Base-by-base conservation (phyloP, 495 filamentous ascomycete species). In the Talaromyces proteolyticus region DNA sequence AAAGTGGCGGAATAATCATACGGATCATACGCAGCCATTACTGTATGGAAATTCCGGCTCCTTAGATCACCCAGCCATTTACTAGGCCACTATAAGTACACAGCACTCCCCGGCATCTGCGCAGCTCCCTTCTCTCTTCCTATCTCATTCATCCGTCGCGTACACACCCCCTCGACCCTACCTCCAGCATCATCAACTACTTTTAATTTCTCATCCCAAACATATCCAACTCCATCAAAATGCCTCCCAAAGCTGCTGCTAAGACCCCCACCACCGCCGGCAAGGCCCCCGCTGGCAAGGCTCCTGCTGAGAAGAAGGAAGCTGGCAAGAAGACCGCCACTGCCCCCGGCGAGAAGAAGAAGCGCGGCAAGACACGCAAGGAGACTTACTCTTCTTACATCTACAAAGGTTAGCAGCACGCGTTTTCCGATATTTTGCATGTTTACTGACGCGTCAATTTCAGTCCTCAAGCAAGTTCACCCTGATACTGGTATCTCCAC, bases 361-460 rank as follows among this genome's bases (percentile, higher is more conserved):
- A 98, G 91, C 89, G 94, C 62, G 95, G 89, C 81, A 98, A 98
- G 92, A 87, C 93, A 60, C 86, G 93, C 74, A 96, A 96, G 88
- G 93, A 98, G 84, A 98, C 93, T 47, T 98, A 98, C 79, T 95
- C 89, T 58, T 93, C 87, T 39, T 98, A 98, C 85, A 98, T 98
- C 80, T 98, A 98, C 86, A 98, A 98, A 81, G 93, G 93, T 96
- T 72, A 73, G 86, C 65, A 14, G 24, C n/a, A 16, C 45, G 45
- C 48, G 52, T 38, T 39, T 49, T 43, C 20, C 42, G 38, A 46
- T 44, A 37, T 44, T 41, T 42, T 19, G 18, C 43, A 49, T 43
- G 56, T 52, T 55, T 26, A 57, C 60, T 77, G 53, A 72, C 66
- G 64, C 67, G 60, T 73, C 60, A 54, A 57, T 51, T 51, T 43